Percentiles rank a stretch among this genome's conserved stretches.
Conservation (phyloP, 352 stramenopile species). For the Pythium sukuiense region DNA sequence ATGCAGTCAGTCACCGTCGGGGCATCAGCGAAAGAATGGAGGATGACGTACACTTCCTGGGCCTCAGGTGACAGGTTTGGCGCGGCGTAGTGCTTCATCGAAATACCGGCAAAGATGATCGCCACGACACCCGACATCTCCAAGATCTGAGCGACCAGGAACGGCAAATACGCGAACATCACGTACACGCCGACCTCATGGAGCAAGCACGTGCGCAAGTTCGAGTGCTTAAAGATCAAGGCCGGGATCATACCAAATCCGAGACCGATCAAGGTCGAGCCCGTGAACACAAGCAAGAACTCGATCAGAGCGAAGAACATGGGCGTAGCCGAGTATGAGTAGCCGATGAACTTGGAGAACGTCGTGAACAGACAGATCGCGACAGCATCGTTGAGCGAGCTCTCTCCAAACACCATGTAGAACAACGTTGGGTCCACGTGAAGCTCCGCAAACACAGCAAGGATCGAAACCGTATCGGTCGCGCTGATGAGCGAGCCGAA, state of each 20-base stretch:
- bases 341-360: conserved; percentile 91
- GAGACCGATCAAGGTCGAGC: conserved; percentile 88
- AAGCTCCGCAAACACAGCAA: conserved; percentile 91
- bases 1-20: neutral
- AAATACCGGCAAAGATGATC: conserved; percentile 93
- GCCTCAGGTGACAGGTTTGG: conserved; percentile 84
- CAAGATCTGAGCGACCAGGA: conserved; percentile 69
- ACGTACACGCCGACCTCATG: conserved; percentile 89
- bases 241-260: conserved; percentile 82
- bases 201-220: conserved; percentile 83
- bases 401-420: conserved; percentile 95
- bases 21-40: neutral
- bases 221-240: conserved; percentile 90
- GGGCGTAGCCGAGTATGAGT: conserved; percentile 77
- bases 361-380: conserved; percentile 93
- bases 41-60: conserved; percentile 67
- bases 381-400: conserved; percentile 93
- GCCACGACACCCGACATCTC: conserved; percentile 92
- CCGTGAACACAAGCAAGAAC: conserved; percentile 89
- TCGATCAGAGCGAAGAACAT: conserved; percentile 85
- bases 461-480: conserved; percentile 92
- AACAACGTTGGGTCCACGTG: conserved; percentile 91
- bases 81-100: conserved; percentile 89
- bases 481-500: conserved; percentile 93
- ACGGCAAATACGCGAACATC: conserved; percentile 87